phyloP scores from a whole-genome alignment of 192 early-diverging fungal species.

The Dispira parvispora region DNA sequence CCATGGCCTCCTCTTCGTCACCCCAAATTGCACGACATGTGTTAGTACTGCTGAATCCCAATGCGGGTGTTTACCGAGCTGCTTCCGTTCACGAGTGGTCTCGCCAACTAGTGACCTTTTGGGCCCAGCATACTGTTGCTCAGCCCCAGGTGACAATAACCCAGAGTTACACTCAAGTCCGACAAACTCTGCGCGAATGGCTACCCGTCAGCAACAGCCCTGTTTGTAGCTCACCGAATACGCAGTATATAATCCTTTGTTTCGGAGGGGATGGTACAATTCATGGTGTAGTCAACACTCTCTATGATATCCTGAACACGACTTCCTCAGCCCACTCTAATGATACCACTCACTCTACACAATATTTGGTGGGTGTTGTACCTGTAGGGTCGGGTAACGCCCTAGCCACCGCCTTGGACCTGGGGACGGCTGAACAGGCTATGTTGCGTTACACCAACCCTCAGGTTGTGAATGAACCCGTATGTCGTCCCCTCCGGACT shows the following conservation, averaged over 20 bases:
- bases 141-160: not conserved
- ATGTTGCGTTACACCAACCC: not conserved
- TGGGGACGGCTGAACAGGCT: not conserved
- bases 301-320: not conserved
- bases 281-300: not conserved
- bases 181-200: not conserved
- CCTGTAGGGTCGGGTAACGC: conserved; percentile 1
- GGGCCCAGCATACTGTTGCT: not conserved
- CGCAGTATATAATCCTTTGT: not conserved
- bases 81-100: not conserved
- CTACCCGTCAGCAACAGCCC: not conserved
- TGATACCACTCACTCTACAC: not conserved
- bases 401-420: not conserved
- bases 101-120: not conserved
- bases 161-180: not conserved
- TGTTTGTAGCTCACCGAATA: not conserved
- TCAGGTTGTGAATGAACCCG: not conserved
- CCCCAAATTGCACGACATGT: not conserved
- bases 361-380: not conserved
- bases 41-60: not conserved
- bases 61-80: not conserved
- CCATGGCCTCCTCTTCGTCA: no score
- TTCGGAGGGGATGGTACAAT: conserved; percentile 3
- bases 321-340: not conserved
- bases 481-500: not conserved